phyloP scores from a whole-genome alignment of 768 basidiomycete genomes.

The Hypsizygus marmoreus region DNA sequence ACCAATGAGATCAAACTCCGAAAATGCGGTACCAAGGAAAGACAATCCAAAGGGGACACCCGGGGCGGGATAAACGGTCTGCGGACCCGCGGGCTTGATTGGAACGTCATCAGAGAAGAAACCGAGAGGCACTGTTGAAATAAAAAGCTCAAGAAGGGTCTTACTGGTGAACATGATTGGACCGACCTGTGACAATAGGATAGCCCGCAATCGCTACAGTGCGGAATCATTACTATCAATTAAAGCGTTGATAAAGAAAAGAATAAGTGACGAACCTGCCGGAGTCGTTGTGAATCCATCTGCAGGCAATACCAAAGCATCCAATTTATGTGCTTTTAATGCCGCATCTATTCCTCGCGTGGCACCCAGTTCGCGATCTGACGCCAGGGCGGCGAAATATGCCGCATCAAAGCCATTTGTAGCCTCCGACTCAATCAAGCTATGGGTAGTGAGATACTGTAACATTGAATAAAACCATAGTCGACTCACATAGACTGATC shows the following conservation, averaged over 20 bases:
- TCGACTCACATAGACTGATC: slow-evolving; percentile 38
- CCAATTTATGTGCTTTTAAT: slow-evolving; percentile 44
- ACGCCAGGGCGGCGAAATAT: slow-evolving; percentile 46
- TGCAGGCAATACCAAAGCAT: slow-evolving; percentile 55
- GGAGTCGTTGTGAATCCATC: slow-evolving; percentile 39
- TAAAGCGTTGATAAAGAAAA: not conserved
- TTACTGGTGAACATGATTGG: not conserved
- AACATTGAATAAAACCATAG: not conserved
- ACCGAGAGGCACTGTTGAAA: slow-evolving; percentile 54
- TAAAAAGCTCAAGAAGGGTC: slow-evolving; percentile 1
- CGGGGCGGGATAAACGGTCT: slow-evolving; percentile 50
- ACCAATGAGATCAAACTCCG: slow-evolving; percentile 57
- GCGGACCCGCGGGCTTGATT: slow-evolving; percentile 38
- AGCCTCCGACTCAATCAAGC: slow-evolving; percentile 39
- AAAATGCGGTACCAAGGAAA: slow-evolving; percentile 63
- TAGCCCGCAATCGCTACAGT: slow-evolving; percentile 60
- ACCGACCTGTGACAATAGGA: slow-evolving; percentile 62
- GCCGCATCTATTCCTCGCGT: slow-evolving; percentile 56
- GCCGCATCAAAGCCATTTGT: slow-evolving; percentile 43
- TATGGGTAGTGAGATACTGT: slow-evolving; percentile 13
- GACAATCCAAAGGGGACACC: slow-evolving; percentile 64
- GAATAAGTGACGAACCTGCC: slow-evolving; percentile 29
- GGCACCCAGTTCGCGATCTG: slow-evolving; percentile 48
- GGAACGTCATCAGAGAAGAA: slow-evolving; percentile 53
- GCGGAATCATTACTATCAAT: slow-evolving; percentile 13